These are phyloP conservation scores for Aspergillus calidoustus DNA, from an alignment of 2,329 filamentous ascomycete genomes.

Conservation along the genomic window DNA sequence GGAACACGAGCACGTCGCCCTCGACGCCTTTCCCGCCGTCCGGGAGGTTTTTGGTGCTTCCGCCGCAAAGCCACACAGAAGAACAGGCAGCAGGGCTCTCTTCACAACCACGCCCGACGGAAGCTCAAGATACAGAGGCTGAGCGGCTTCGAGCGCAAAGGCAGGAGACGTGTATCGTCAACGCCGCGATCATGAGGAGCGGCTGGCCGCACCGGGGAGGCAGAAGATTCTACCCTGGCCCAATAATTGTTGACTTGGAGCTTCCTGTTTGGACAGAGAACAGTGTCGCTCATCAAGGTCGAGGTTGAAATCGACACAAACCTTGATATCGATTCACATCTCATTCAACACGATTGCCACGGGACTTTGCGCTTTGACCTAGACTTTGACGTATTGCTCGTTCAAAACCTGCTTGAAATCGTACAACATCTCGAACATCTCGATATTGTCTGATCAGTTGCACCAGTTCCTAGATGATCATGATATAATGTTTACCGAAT, in stretches of 20 bases:
- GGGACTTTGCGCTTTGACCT: neutral
- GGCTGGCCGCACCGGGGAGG: conserved; percentile 66
- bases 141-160: conserved; percentile 38
- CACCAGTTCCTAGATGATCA: neutral
- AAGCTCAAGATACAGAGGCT: conserved; percentile 4
- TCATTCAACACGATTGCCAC: neutral
- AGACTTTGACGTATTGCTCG: neutral
- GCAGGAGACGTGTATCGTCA: conserved; percentile 76
- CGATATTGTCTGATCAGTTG: neutral
- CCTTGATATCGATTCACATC: neutral
- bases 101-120: conserved; percentile 4
- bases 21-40: conserved; percentile 9
- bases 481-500: neutral
- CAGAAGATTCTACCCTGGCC: conserved; percentile 70
- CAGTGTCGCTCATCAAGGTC: neutral
- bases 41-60: conserved; percentile 19
- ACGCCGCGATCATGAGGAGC: conserved; percentile 74
- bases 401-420: neutral
- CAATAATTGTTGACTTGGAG: conserved; percentile 82
- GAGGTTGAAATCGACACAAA: neutral
- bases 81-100: conserved; percentile 7
- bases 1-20: neutral
- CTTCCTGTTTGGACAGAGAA: conserved; percentile 49
- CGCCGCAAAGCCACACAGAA: conserved; percentile 4
- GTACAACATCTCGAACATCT: neutral